Base-by-base conservation (phyloP, 1,284 basidiomycete genomes). In the Anthracocystis setariae region DNA sequence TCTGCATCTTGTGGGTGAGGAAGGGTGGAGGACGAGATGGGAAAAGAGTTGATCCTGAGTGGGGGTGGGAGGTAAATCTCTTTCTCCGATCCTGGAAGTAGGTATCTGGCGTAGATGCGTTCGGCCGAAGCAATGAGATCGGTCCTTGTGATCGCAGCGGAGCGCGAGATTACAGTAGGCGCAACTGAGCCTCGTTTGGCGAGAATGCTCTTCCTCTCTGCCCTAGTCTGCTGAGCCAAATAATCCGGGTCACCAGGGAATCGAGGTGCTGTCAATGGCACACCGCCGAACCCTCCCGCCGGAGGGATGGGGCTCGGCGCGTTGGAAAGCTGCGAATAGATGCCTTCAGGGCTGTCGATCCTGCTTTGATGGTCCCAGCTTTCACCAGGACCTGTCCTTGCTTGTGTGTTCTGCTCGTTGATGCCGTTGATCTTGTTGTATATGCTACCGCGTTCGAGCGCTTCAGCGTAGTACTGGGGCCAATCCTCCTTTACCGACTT, bases 71-170 rank as follows among this genome's bases (percentile, higher is more conserved):
- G 90, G 83, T 98, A 97, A 64, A 98, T 94, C 85, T 98, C 95
- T 74, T 88, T 87, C 77, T 87, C 87, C 15, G 86, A 85, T 9
- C 87, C 87, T 5, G 86, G 86, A 44, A 87, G 79, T 60, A 98
- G 89, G 85, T 98, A 98, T 44, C 93, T 89, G 77, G 91, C 90
- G 85, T 91, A 98, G 79, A 98, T 97, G 76, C 93, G 90, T 83
- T 98, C 95, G 15, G 95, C 95, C 37, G 91, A 92, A 17, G 90
- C 91, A 73, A 96, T 89, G 72, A 98, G 87, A 84, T 97, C 93
- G 74, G 89, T 86, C 48, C 93, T 91, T 23, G 90, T 90, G 83
- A 98, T 96, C 17, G 94, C 92, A 52, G 91, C 87, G 53, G 92
- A 91, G 74, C 95, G 90, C 39, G 91, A 90, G 82, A 97, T 94